phyloP scores from a whole-genome alignment of 345 rosid species.

The Excoecaria cochinchinensis region DNA sequence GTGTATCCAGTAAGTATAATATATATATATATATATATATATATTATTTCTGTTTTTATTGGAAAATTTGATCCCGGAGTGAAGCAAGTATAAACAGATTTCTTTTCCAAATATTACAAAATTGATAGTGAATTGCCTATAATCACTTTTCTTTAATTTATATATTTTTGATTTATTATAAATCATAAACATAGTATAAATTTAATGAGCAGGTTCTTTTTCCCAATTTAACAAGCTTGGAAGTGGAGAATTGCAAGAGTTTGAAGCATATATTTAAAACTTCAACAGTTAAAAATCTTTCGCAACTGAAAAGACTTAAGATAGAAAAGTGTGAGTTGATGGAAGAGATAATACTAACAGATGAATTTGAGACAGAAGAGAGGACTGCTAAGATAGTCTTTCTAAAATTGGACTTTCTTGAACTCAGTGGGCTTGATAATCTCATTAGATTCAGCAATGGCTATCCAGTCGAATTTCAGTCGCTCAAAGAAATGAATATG shows the following conservation, averaged over 20 bases:
- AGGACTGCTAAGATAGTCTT: neutral
- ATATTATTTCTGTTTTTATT: no score
- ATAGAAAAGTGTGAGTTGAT: neutral
- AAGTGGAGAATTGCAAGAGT: neutral
- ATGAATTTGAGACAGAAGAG: neutral
- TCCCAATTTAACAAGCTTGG: neutral
- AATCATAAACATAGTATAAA: no score
- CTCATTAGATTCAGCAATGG: neutral
- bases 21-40: no score
- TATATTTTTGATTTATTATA: no score
- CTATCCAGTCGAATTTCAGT: slow-evolving; percentile 1
- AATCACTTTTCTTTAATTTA: no score
- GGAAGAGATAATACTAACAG: slow-evolving; percentile 5
- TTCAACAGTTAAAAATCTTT: slow-evolving; percentile 10
- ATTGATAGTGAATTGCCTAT: no score
- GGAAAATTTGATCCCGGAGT: no score
- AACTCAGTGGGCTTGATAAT: neutral
- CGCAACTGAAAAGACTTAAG: neutral
- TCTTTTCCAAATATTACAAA: no score
- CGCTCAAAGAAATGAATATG: neutral
- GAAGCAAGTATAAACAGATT: no score
- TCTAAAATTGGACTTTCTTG: neutral
- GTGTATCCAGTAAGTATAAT: no score
- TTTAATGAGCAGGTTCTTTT: neutral
- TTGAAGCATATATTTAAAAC: slow-evolving; percentile 2